Evolutionary conservation across 139 green algal genomes (phyloP).

Genomic region (Limnomonas spitsbergensis): DNA sequence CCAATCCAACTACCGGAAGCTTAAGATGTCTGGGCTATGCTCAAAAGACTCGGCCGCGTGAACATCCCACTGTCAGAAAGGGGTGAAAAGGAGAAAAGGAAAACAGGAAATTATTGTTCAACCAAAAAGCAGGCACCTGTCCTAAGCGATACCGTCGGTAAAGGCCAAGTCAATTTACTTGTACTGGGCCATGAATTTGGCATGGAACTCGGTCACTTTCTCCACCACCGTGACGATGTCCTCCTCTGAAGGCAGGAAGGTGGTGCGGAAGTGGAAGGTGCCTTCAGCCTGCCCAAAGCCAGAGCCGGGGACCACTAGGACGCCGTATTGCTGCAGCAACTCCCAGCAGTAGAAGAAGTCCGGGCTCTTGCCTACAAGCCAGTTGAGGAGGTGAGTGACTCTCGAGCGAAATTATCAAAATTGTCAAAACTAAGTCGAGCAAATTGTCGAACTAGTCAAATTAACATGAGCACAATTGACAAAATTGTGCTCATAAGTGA

Average conservation of each 20-base stretch:
- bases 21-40: no score
- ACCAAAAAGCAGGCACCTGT: no score
- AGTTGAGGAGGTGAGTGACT: neutral
- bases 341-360: slow-evolving; percentile 92
- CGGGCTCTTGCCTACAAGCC: slow-evolving; percentile 78
- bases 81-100: no score
- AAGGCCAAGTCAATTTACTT: no score
- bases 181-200: slow-evolving; percentile 13
- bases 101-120: no score
- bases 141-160: no score
- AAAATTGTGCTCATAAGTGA: no score
- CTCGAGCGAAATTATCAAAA: neutral
- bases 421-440: neutral
- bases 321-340: slow-evolving; percentile 84
- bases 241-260: slow-evolving; percentile 74
- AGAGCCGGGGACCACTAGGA: slow-evolving; percentile 86
- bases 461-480: no score
- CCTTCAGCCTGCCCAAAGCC: slow-evolving; percentile 83
- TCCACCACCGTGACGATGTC: slow-evolving; percentile 54
- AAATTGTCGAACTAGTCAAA: no score
- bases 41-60: no score
- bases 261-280: slow-evolving; percentile 77
- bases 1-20: no score
- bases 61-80: no score
- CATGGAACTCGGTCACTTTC: slow-evolving; percentile 4